A percentile compares a stretch with the other conserved stretches of the same genome.
Evolutionary conservation across 2,329 filamentous ascomycete species (phyloP).

Genomic region (Peltaster fructicola): DNA sequence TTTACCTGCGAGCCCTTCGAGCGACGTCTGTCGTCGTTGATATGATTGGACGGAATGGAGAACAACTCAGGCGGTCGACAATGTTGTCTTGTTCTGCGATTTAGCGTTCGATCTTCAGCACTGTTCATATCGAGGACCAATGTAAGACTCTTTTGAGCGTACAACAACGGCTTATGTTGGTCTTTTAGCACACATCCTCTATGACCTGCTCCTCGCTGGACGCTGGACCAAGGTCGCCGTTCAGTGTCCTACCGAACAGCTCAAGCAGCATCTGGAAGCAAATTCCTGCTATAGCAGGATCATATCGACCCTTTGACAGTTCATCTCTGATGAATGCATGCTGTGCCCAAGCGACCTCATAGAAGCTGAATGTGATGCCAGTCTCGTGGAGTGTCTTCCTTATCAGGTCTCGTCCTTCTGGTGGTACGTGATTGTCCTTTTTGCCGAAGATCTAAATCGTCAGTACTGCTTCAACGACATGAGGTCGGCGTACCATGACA

Average conservation of each 20-base stretch:
- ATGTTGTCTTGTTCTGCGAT: too few species aligned
- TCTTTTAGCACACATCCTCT: conserved; percentile 22
- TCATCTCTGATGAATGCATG: conserved; percentile 92
- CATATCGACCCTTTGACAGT: conserved; percentile 62
- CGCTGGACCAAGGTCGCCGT: conserved; percentile 56
- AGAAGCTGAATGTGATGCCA: conserved; percentile 59
- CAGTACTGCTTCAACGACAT: neutral
- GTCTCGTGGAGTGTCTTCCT: conserved; percentile 63
- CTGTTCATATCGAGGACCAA: too few species aligned
- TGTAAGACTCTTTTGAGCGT: too few species aligned
- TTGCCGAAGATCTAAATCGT: conserved; percentile 60
- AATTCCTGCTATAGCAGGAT: conserved; percentile 67
- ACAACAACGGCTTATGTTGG: too few species aligned
- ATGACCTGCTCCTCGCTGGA: conserved; percentile 32
- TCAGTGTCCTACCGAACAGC: conserved; percentile 61
- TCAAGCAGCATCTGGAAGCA: conserved; percentile 86
- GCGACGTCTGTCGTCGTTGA: too few species aligned
- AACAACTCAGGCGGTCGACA: too few species aligned
- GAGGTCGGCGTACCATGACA: conserved; percentile 38
- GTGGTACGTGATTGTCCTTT: conserved; percentile 76
- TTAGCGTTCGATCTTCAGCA: too few species aligned
- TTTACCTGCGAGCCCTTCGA: too few species aligned
- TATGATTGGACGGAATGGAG: too few species aligned
- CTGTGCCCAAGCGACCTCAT: conserved; percentile 85
- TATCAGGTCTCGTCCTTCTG: conserved; percentile 67